Evolutionary conservation across 2,329 filamentous ascomycete species (phyloP), one percentile per base, ranked within the genome.

Genomic region (Epichloe gansuensis): DNA sequence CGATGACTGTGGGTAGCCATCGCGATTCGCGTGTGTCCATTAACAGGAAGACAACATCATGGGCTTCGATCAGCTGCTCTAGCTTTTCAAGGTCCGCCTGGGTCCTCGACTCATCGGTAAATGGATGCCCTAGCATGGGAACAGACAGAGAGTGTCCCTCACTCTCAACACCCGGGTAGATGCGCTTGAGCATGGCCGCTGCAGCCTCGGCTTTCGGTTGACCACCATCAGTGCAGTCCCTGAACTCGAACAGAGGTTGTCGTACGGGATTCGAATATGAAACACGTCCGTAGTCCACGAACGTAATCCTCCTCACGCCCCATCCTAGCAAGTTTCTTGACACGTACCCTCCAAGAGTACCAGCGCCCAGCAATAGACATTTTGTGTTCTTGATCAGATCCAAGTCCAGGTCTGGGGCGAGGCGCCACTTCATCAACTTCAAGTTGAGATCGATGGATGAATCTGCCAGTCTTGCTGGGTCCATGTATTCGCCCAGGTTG

Each of bases 361-460:
- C 93, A 0, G 93, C 89, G 4, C 93, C 93, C 1, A 98, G 80
- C 3, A 98, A 73, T 15, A 98, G 77, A 63, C 93, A 98, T 63
- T 84, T 95, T 3, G 89, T 91, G 53, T 84, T 79, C 63, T 95
- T 96, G 64, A 97, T 90, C 34, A 80, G 79, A 34, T 96, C 89
- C 9, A 98, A 78, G 64, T 97, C 79, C 41, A 98, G 77, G 49
- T 84, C 83, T 0, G 93, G 93, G 7, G 89, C 88, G 61, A 98
- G 89, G 40, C 93, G 84, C 93, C 93, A 98, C 71, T 96, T 98
- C 84, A 98, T 98, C 53, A 98, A 77, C 69, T 97, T 97, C 54
- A 97, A 75, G 63, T 98, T 98, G 53, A 98, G 76, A 63, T 98
- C 93, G 9, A 97, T 91, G 0, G 90, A 89, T 65, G 95, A 89